Evolutionary conservation across 176 grass and related monocot genomes (phyloP).

Genomic region (Rhipidocladum racemiflorum): DNA sequence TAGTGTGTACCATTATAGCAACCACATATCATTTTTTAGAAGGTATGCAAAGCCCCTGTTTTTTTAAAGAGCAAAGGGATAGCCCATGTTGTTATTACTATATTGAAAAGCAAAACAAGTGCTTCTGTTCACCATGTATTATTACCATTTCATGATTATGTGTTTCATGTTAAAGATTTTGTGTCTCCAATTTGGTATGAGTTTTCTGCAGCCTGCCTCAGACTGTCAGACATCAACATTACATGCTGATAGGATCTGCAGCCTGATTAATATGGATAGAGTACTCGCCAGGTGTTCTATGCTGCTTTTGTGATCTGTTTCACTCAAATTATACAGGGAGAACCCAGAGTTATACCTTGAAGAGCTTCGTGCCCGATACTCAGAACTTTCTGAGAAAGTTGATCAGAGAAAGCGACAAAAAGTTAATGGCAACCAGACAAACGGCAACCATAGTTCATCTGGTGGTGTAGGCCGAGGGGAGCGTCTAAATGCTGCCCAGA

Average conservation of each 20-base stretch:
- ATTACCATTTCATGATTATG: background rate
- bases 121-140: background rate
- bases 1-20: constrained; percentile 12
- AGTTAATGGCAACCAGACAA: constrained; percentile 60
- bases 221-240: background rate
- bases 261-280: background rate
- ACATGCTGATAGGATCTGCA: background rate
- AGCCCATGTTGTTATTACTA: background rate
- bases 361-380: constrained; percentile 64
- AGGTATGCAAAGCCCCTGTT: background rate
- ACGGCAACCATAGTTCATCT: constrained; percentile 65
- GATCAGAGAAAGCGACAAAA: constrained; percentile 84
- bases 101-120: constrained; percentile 2
- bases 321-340: constrained; percentile 50
- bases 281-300: background rate
- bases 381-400: constrained; percentile 72
- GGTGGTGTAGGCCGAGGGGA: constrained; percentile 83
- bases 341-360: constrained; percentile 96
- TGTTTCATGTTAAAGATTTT: background rate
- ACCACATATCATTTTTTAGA: background rate
- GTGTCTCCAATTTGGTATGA: background rate
- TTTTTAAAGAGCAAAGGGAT: background rate
- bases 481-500: constrained; percentile 85
- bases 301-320: constrained; percentile 29
- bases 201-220: background rate